Evolutionary conservation across 2,329 filamentous ascomycete species (phyloP).

Genomic region (Aspergillus novoparasiticus): DNA sequence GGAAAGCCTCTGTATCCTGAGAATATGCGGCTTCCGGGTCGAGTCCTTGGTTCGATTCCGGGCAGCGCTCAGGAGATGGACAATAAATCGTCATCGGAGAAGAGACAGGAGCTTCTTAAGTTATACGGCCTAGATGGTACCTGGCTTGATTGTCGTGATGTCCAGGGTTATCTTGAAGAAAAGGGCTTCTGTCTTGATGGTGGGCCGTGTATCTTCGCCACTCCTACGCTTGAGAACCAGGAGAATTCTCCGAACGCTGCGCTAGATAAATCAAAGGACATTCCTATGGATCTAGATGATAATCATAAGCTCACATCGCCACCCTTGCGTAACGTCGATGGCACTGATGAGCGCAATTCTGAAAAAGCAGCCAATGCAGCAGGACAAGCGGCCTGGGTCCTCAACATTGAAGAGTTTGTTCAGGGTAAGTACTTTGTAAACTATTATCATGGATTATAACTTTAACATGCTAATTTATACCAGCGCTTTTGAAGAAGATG

Average conservation of each 20-base stretch:
- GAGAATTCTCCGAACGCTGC: neutral
- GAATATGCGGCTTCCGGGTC: constrained; percentile 27
- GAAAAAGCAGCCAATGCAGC: neutral
- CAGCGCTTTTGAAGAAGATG: constrained; percentile 15
- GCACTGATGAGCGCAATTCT: neutral
- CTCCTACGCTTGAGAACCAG: neutral
- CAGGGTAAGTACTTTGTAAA: neutral
- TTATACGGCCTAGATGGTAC: constrained; percentile 20
- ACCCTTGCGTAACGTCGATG: neutral
- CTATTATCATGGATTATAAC: too few species aligned
- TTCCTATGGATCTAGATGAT: neutral
- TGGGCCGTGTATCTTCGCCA: neutral
- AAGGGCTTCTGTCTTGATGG: constrained; percentile 6
- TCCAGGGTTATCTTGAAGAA: constrained; percentile 22
- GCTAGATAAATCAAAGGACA: neutral
- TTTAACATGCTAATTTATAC: neutral
- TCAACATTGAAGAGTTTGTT: constrained; percentile 12
- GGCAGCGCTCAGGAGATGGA: neutral
- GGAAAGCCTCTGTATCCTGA: constrained; percentile 37
- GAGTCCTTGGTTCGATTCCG: constrained; percentile 17
- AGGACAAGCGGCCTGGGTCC: neutral
- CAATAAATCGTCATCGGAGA: neutral
- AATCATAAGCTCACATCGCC: neutral
- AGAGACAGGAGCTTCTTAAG: constrained; percentile 11
- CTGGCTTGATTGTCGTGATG: constrained; percentile 27